phyloP scores from a whole-genome alignment of 495 filamentous ascomycete genomes.

The Geopyxis carbonaria region DNA sequence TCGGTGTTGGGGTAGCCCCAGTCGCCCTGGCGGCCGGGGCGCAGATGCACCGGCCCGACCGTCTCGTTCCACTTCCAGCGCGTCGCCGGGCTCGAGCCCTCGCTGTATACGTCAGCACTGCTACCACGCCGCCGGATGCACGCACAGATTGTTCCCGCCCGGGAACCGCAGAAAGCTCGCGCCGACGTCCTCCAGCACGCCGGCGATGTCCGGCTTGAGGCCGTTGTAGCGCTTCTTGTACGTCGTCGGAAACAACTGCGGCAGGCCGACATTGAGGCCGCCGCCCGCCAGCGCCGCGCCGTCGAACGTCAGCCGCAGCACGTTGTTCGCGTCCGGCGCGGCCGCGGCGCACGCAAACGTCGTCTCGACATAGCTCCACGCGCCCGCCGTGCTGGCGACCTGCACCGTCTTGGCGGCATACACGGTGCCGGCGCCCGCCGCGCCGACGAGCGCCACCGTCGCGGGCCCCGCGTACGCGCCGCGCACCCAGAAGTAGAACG shows the following conservation, averaged over 20 bases:
- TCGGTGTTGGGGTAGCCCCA: background rate
- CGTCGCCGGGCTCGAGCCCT: slow-evolving; percentile 7
- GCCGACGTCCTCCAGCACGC: background rate
- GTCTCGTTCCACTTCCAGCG: no score
- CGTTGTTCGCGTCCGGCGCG: slow-evolving; percentile 77
- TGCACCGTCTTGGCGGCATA: slow-evolving; percentile 48
- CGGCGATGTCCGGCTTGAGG: no score
- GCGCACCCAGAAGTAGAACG: slow-evolving; percentile 50
- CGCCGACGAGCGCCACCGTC: slow-evolving; percentile 64
- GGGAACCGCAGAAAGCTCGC: slow-evolving; percentile 51
- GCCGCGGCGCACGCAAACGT: slow-evolving; percentile 65
- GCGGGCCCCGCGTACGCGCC: slow-evolving; percentile 43
- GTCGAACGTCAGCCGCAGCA: slow-evolving; percentile 60
- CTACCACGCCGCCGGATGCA: slow-evolving; percentile 50
- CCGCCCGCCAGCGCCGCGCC: slow-evolving; percentile 74
- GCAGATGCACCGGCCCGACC: background rate
- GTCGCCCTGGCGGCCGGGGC: background rate
- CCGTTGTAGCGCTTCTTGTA: no score
- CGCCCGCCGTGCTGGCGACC: slow-evolving; percentile 71
- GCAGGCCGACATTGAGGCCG: slow-evolving; percentile 51
- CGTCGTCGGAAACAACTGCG: slow-evolving; percentile 40
- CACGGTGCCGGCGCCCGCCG: slow-evolving; percentile 49
- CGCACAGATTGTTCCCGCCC: slow-evolving; percentile 59
- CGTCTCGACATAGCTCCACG: slow-evolving; percentile 73
- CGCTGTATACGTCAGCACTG: slow-evolving; percentile 33